Conservation (phyloP, 73 alveolate genomes). For the Tetrahymena elliotti region DNA sequence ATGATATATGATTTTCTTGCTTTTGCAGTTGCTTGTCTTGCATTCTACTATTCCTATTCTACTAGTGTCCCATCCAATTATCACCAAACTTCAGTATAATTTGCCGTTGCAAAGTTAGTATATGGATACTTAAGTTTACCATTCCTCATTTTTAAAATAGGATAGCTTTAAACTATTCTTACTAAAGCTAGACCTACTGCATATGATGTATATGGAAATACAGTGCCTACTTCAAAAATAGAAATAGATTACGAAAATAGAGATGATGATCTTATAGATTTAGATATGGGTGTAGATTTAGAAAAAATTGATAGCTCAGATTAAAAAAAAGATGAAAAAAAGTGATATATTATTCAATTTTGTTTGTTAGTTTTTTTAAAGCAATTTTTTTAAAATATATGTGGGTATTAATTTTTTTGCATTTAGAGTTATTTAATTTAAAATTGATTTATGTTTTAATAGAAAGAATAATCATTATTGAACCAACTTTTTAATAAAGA, state of each 20-base stretch:
- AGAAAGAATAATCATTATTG: too few species aligned
- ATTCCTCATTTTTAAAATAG: constrained; percentile 15
- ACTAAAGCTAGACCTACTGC: constrained; percentile 39
- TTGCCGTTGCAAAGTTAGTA: constrained; percentile 16
- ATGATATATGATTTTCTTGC: constrained; percentile 38
- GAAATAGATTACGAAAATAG: neutral
- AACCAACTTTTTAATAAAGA: too few species aligned
- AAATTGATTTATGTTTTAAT: too few species aligned
- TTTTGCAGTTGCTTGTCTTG: constrained; percentile 12
- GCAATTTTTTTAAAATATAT: too few species aligned
- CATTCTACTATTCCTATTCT: constrained; percentile 8
- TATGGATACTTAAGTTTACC: constrained; percentile 40
- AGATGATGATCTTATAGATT: neutral
- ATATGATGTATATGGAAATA: constrained; percentile 36
- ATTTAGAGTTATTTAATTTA: too few species aligned
- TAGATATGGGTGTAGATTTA: neutral
- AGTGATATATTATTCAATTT: neutral
- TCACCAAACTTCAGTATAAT: neutral
- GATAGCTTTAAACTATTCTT: constrained; percentile 12
- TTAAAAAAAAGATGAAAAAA: neutral
- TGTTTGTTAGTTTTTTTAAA: neutral
- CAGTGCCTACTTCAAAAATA: constrained; percentile 7
- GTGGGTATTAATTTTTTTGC: too few species aligned
- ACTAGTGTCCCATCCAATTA: neutral
- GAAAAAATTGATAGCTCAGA: neutral